Percentiles rank a stretch among this genome's conserved stretches.
Conservation (phyloP, 2,329 filamentous ascomycete species). For the Talaromyces albobiverticillius region DNA sequence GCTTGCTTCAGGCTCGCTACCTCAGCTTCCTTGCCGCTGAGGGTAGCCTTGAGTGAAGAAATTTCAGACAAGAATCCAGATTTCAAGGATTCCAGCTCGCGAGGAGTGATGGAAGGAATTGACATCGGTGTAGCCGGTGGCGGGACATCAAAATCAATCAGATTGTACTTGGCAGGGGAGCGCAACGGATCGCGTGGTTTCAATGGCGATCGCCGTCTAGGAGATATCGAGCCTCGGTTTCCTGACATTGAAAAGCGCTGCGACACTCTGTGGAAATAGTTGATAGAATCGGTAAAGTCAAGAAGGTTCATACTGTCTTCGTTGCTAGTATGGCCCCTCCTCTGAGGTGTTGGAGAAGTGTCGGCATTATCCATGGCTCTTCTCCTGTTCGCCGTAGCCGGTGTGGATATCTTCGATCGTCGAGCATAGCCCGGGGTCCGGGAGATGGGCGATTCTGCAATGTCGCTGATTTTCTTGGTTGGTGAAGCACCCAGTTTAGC, state of each 20-base stretch:
- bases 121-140: conserved; percentile 89
- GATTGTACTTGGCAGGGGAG: conserved; percentile 57
- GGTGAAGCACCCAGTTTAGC: conserved; percentile 65
- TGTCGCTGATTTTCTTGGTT: conserved; percentile 45
- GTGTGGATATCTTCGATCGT: conserved; percentile 37
- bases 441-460: conserved; percentile 40
- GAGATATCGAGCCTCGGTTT: conserved; percentile 34
- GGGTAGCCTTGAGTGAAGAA: conserved; percentile 84
- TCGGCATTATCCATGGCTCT: conserved; percentile 25
- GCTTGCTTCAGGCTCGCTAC: conserved; percentile 82
- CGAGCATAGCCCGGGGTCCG: conserved; percentile 17
- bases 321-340: conserved; percentile 41
- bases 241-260: conserved; percentile 45
- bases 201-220: conserved; percentile 41
- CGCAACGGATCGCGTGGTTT: conserved; percentile 37
- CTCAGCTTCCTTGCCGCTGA: conserved; percentile 91
- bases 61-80: conserved; percentile 89
- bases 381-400: conserved; percentile 46
- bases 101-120: conserved; percentile 83
- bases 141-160: conserved; percentile 91
- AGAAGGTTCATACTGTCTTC: conserved; percentile 72
- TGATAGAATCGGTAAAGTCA: conserved; percentile 82
- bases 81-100: conserved; percentile 89
- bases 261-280: conserved; percentile 48
- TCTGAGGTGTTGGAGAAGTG: conserved; percentile 49